These are phyloP conservation scores for Amanita rimosa DNA, from an alignment of 768 basidiomycete species.

Conservation along the genomic window DNA sequence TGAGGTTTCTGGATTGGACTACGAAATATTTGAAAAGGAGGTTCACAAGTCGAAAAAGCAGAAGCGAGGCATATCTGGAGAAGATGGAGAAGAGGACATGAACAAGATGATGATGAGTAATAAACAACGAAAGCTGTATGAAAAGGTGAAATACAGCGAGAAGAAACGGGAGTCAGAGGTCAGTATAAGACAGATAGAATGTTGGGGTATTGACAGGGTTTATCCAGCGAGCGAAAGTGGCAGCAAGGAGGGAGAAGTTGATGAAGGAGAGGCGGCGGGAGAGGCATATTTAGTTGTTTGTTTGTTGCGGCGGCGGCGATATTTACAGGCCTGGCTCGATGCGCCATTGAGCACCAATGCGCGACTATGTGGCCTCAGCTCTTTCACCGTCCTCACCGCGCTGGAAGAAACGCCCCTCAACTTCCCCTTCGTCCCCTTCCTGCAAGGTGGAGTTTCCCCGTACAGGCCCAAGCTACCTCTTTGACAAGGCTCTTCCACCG, in stretches of 20 bases:
- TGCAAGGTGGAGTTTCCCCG: slow-evolving; percentile 2
- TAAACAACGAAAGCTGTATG: slow-evolving; percentile 87
- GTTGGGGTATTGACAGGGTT: background rate
- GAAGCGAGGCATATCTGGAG: slow-evolving; percentile 21
- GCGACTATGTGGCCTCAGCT: slow-evolving; percentile 3
- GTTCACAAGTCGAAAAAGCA: slow-evolving; percentile 48
- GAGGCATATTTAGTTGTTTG: background rate
- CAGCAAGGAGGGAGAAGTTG: slow-evolving; percentile 44
- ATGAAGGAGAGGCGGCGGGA: slow-evolving; percentile 37
- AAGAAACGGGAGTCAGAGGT: slow-evolving; percentile 74
- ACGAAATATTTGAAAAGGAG: slow-evolving; percentile 66
- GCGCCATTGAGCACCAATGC: background rate
- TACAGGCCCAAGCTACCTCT: background rate
- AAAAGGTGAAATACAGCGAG: slow-evolving; percentile 85
- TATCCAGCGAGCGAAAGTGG: slow-evolving; percentile 47
- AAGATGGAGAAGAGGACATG: slow-evolving; percentile 67
- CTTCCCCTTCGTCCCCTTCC: background rate
- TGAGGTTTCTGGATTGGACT: slow-evolving; percentile 79
- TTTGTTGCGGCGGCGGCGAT: background rate
- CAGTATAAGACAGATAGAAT: slow-evolving; percentile 15
- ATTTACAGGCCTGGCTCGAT: background rate
- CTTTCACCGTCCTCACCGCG: slow-evolving; percentile 11
- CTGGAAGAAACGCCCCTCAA: slow-evolving; percentile 6
- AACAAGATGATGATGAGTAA: slow-evolving; percentile 98
- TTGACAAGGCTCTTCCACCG: slow-evolving; percentile 15